Evolutionary conservation across 2,329 filamentous ascomycete species (phyloP), one percentile per base, ranked within the genome.

Genomic region (Fusarium sp.): DNA sequence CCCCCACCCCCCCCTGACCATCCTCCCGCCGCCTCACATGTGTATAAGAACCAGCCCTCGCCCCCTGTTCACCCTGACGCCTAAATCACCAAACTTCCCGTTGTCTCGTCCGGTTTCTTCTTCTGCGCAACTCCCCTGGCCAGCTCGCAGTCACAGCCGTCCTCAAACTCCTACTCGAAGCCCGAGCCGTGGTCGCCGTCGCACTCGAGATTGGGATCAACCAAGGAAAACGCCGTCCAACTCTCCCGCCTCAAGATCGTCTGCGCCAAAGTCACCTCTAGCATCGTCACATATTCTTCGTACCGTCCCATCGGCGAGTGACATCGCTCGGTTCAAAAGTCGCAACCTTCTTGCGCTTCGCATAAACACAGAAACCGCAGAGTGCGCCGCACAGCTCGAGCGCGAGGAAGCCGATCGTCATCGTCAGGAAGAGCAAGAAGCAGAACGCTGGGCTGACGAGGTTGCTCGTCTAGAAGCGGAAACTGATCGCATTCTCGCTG

Each of bases 401-500:
- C 70, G 75, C 50, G 64, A 74, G 45, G 62, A 74, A 47, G 29
- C 27, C 16, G 64, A 69, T 13, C 63, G 59, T 42, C 68, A 67
- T 35, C 62, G 47, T 42, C 59, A 75, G 31, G 72, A 78, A 54
- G 66, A 76, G 35, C 62, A 69, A 29, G 73, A 79, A 68, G 77
- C 75, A 45, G 78, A 81, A 42, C 79, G 75, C 57, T 81, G 80
- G 77, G 82, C 80, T 18, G 79, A 83, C 71, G 83, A 85, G 71
- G 80, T 83, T 56, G 84, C 85, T 64, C 85, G 83, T 64, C 81
- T 84, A 62, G 84, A 87, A 68, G 84, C 82, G 40, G 87, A 89
- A 73, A 86, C 84, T 37, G 83, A 88, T 73, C 84, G 86, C 68
- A 84, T 86, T 52, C 79, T 87, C 52, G 84, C 84, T 27, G 86